Evolutionary conservation across 352 stramenopile genomes (phyloP).

Genomic region (Pythium diclinum): DNA sequence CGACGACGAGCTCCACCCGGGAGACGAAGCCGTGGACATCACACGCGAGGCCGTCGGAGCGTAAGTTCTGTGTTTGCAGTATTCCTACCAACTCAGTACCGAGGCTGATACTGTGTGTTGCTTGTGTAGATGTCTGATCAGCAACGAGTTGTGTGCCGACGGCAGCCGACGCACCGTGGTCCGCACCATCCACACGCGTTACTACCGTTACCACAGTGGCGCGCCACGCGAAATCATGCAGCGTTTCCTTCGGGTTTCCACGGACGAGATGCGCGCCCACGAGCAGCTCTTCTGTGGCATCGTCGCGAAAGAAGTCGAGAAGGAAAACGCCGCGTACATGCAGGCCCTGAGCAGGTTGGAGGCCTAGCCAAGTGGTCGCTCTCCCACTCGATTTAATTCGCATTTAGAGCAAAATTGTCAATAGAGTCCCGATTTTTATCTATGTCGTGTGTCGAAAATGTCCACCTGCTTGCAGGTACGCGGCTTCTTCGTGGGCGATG

Average conservation of each 20-base stretch:
- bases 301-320: conserved; percentile 5
- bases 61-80: conserved; percentile 1
- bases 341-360: background rate
- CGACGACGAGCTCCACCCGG: conserved; percentile 32
- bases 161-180: conserved; percentile 21
- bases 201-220: conserved; percentile 7
- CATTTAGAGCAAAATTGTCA: background rate
- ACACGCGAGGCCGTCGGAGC: conserved; percentile 22
- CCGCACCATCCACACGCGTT: conserved; percentile 36
- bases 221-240: background rate
- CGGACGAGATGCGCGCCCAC: conserved; percentile 2
- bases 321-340: conserved; percentile 6
- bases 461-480: background rate
- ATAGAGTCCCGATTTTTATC: background rate
- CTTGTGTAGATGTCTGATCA: background rate
- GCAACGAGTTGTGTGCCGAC: background rate
- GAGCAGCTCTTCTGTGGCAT: conserved; percentile 15
- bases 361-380: background rate
- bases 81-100: too few species aligned
- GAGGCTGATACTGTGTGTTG: background rate
- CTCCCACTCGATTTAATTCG: too few species aligned
- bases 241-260: background rate
- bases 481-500: background rate
- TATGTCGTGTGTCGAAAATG: too few species aligned
- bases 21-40: conserved; percentile 17